Conservation (phyloP, 2,329 filamentous ascomycete genomes). For the Metarhizium robertsii region DNA sequence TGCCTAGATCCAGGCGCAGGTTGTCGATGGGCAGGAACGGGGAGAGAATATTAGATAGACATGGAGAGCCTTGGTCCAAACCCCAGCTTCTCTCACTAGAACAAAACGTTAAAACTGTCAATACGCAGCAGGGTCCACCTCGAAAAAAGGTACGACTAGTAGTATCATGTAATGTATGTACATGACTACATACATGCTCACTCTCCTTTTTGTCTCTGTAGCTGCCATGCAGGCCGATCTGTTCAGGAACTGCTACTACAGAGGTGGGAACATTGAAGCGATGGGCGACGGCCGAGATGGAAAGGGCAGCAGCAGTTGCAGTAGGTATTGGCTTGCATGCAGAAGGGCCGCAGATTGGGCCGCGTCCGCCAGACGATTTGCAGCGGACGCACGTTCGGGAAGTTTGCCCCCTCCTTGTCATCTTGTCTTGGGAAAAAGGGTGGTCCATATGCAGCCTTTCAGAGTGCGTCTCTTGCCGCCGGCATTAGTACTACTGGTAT, state of each 20-base stretch:
- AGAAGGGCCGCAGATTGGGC: slow-evolving; percentile 7
- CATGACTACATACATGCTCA: too few species aligned
- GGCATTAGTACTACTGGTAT: background rate
- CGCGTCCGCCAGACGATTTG: slow-evolving; percentile 6
- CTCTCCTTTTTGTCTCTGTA: too few species aligned
- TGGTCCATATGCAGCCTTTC: slow-evolving; percentile 23
- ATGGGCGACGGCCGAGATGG: background rate
- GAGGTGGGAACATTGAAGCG: background rate
- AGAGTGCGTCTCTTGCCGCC: slow-evolving; percentile 29
- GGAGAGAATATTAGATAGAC: too few species aligned
- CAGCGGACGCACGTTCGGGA: slow-evolving; percentile 5
- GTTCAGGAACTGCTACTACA: background rate
- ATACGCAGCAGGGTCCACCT: too few species aligned
- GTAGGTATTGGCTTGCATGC: slow-evolving; percentile 1
- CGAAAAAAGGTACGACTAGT: too few species aligned
- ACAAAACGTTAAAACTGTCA: too few species aligned
- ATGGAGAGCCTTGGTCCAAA: too few species aligned
- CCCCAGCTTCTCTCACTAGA: background rate
- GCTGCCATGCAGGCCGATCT: background rate
- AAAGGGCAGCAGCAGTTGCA: background rate
- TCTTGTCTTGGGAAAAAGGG: slow-evolving; percentile 4
- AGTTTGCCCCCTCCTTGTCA: slow-evolving; percentile 11
- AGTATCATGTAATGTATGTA: background rate
- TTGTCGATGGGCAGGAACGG: background rate
- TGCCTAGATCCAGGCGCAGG: too few species aligned